Percentiles rank a stretch among this genome's conserved stretches.
Conservation (phyloP, 208 protist species). For the Trypanosoma congolense region DNA sequence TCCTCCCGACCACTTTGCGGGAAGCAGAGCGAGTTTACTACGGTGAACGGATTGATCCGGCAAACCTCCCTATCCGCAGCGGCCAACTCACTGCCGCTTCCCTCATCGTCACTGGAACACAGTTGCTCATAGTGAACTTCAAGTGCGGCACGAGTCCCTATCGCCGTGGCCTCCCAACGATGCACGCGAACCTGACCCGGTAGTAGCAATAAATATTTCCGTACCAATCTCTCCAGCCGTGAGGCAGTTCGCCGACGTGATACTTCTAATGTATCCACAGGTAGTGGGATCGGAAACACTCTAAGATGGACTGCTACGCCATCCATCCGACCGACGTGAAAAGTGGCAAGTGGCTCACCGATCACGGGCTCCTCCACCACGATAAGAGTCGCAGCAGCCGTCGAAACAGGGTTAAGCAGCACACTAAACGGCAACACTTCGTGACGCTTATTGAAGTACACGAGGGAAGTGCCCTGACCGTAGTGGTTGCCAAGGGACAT, state of each 20-base stretch:
- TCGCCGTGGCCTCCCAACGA: slow-evolving; percentile 40
- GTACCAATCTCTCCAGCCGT: slow-evolving; percentile 54
- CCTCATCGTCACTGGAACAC: slow-evolving; percentile 10
- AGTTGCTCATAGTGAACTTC: slow-evolving; percentile 48
- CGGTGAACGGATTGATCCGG: slow-evolving; percentile 61
- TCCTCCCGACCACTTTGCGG: slow-evolving; percentile 11
- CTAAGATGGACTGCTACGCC: slow-evolving; percentile 17
- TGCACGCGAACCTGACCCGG: slow-evolving; percentile 42
- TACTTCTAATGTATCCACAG: slow-evolving; percentile 7
- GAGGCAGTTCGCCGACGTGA: slow-evolving; percentile 19
- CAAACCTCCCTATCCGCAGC: slow-evolving; percentile 64
- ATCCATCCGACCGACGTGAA: slow-evolving; percentile 27
- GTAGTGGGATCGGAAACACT: slow-evolving; percentile 17
- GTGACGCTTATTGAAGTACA: slow-evolving; percentile 78
- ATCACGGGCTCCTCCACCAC: slow-evolving; percentile 70
- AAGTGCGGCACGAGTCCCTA: slow-evolving; percentile 49
- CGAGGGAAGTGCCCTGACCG: slow-evolving; percentile 61
- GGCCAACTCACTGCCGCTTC: slow-evolving; percentile 11
- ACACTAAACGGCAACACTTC: slow-evolving; percentile 65
- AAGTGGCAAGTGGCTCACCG: slow-evolving; percentile 57
- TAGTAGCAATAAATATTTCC: slow-evolving; percentile 43
- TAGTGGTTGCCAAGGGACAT: slow-evolving; percentile 81
- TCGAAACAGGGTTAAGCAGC: slow-evolving; percentile 28
- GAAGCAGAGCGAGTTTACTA: slow-evolving; percentile 25
- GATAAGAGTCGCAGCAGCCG: slow-evolving; percentile 15